A percentile compares a stretch with the other conserved stretches of the same genome.
Evolutionary conservation across 2,329 filamentous ascomycete genomes (phyloP).

Genomic region (Curvularia lunata): DNA sequence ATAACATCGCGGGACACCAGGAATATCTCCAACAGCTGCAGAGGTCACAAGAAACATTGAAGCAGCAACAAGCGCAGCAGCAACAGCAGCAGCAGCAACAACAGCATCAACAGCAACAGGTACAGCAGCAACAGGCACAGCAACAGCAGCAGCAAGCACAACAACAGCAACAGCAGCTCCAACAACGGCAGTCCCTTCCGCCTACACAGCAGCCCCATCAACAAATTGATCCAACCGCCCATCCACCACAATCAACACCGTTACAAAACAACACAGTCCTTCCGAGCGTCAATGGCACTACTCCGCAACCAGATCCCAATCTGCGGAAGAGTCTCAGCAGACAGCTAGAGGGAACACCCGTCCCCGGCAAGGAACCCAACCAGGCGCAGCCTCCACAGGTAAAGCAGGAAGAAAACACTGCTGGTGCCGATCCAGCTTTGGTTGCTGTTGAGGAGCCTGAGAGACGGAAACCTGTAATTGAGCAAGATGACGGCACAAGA

Average conservation of each 20-base stretch:
- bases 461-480: slow-evolving; percentile 35
- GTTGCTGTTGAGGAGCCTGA: slow-evolving; percentile 23
- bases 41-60: slow-evolving; percentile 48
- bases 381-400: slow-evolving; percentile 39
- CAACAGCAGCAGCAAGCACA: slow-evolving; percentile 27
- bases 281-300: slow-evolving; percentile 54
- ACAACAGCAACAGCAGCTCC: slow-evolving; percentile 25
- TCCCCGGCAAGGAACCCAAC: slow-evolving; percentile 34
- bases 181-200: slow-evolving; percentile 36
- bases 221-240: slow-evolving; percentile 20
- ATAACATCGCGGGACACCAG: slow-evolving; percentile 59
- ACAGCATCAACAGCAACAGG: slow-evolving; percentile 24
- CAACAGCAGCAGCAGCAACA: slow-evolving; percentile 44
- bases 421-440: slow-evolving; percentile 26
- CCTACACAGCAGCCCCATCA: slow-evolving; percentile 50
- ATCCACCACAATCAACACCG: slow-evolving; percentile 49
- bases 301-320: slow-evolving; percentile 51
- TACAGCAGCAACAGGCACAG: slow-evolving; percentile 32
- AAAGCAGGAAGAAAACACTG: slow-evolving; percentile 34
- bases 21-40: slow-evolving; percentile 55
- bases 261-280: slow-evolving; percentile 57
- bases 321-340: slow-evolving; percentile 48
- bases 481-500: slow-evolving; percentile 37
- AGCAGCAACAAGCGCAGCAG: slow-evolving; percentile 46
- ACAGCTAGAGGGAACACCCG: slow-evolving; percentile 47